Evolutionary conservation across 2,329 filamentous ascomycete species (phyloP).

Genomic region (Hypoxylon sp.): DNA sequence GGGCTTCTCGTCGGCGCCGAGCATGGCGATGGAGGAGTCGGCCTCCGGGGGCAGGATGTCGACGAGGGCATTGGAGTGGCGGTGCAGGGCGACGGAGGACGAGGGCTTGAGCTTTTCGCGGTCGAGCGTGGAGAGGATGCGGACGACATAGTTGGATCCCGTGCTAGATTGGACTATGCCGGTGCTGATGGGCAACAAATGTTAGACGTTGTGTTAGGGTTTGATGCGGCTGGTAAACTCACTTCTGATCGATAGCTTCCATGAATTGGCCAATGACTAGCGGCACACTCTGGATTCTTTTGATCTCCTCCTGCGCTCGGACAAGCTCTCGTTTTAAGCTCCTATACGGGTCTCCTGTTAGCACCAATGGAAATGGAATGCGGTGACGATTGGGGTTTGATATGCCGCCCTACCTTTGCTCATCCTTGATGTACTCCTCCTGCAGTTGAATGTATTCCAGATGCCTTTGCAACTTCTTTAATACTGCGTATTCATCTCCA

Average conservation of each 20-base stretch:
- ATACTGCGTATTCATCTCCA: conserved; percentile 91
- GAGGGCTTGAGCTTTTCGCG: conserved; percentile 98
- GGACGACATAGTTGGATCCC: conserved; percentile 98
- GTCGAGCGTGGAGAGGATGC: conserved; percentile 97
- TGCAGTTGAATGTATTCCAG: conserved; percentile 98
- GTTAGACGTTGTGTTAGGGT: conserved; percentile 32
- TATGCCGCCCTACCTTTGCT: conserved; percentile 78
- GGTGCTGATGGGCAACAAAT: conserved; percentile 71
- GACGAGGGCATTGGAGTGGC: conserved; percentile 97
- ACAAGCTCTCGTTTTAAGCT: conserved; percentile 98
- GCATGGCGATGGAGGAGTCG: conserved; percentile 98
- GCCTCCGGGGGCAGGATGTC: conserved; percentile 99
- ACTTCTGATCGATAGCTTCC: conserved; percentile 99
- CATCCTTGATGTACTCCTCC: conserved; percentile 99
- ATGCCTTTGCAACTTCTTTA: conserved; percentile 97
- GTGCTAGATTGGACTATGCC: conserved; percentile 99
- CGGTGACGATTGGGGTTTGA: conserved; percentile 28
- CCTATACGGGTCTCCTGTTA: conserved; percentile 62
- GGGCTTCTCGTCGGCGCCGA: conserved; percentile 95
- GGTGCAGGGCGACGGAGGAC: conserved; percentile 96
- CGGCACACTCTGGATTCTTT: conserved; percentile 98
- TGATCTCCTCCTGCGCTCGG: conserved; percentile 98
- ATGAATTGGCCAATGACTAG: conserved; percentile 99
- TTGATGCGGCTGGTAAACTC: conserved; percentile 54
- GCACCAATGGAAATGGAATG: neutral